Conservation (phyloP, 2,329 filamentous ascomycete species). For the Aureobasidium uvarum region DNA sequence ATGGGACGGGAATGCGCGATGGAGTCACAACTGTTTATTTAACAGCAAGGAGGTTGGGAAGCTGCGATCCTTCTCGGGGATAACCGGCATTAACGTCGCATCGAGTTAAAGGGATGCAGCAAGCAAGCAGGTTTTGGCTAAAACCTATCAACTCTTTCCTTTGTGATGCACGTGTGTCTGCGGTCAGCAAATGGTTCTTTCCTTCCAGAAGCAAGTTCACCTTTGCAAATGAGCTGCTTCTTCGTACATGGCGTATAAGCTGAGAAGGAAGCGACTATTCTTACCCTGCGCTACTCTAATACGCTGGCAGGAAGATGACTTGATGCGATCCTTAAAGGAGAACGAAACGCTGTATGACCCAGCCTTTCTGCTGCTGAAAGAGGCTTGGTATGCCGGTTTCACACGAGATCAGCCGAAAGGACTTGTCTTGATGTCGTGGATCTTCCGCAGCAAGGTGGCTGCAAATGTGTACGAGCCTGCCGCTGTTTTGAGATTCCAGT, state of each 20-base stretch:
- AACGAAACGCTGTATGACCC: conserved; percentile 35
- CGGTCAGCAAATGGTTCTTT: conserved; percentile 27
- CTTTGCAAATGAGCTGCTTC: background rate
- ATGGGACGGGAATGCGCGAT: background rate
- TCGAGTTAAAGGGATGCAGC: background rate
- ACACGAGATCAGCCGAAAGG: conserved; percentile 35
- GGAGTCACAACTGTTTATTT: conserved; percentile 1
- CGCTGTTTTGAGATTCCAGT: background rate
- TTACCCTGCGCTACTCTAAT: background rate
- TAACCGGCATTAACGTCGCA: conserved; percentile 6
- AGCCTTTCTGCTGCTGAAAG: conserved; percentile 31
- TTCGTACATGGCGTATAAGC: background rate
- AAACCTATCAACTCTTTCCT: background rate
- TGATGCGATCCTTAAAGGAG: background rate
- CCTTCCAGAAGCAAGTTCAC: conserved; percentile 32
- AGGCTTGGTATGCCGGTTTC: conserved; percentile 34
- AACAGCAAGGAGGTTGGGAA: conserved; percentile 14
- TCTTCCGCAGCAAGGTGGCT: background rate
- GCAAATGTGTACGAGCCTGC: background rate
- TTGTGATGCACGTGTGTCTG: background rate
- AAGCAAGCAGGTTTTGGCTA: conserved; percentile 8
- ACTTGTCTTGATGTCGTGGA: conserved; percentile 34
- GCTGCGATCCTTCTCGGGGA: conserved; percentile 7
- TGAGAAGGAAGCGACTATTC: background rate
- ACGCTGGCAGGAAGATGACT: background rate